Evolutionary conservation across 768 basidiomycete genomes (phyloP).

Genomic region (Panaeolus cyanescens): DNA sequence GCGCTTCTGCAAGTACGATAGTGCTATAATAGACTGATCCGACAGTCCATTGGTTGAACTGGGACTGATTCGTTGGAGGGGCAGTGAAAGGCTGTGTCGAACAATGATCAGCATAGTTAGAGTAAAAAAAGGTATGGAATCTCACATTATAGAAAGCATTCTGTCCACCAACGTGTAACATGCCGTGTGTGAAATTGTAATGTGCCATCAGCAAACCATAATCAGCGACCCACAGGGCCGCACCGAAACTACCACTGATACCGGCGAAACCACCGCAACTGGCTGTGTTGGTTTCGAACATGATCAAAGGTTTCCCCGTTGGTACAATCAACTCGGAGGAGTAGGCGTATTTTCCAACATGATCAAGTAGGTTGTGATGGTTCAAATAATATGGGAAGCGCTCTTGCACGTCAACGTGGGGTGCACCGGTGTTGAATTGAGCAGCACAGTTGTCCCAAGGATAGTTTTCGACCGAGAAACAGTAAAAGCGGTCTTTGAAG

Average conservation of each 20-base stretch:
- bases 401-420: slow-evolving; percentile 41
- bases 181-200: slow-evolving; percentile 53
- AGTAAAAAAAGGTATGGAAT: neutral
- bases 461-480: slow-evolving; percentile 52
- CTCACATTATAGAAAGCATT: slow-evolving; percentile 69
- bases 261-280: slow-evolving; percentile 72
- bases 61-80: slow-evolving; percentile 55
- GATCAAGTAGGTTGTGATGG: slow-evolving; percentile 50
- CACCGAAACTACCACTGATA: slow-evolving; percentile 61
- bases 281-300: slow-evolving; percentile 75
- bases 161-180: slow-evolving; percentile 67
- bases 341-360: slow-evolving; percentile 55
- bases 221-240: slow-evolving; percentile 66
- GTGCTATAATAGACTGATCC: slow-evolving; percentile 76
- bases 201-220: slow-evolving; percentile 66
- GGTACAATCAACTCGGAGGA: slow-evolving; percentile 47
- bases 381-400: slow-evolving; percentile 58
- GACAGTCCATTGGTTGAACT: slow-evolving; percentile 69
- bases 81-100: slow-evolving; percentile 56
- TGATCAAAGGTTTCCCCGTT: slow-evolving; percentile 51
- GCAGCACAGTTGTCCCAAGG: slow-evolving; percentile 62
- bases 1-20: slow-evolving; percentile 66
- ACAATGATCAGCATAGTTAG: neutral
- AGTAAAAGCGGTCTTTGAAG: slow-evolving; percentile 41
- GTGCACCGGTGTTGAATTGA: slow-evolving; percentile 41